These are phyloP conservation scores for Microascus cirrosus DNA, from an alignment of 2,329 filamentous ascomycete genomes.

Conservation along the genomic window DNA sequence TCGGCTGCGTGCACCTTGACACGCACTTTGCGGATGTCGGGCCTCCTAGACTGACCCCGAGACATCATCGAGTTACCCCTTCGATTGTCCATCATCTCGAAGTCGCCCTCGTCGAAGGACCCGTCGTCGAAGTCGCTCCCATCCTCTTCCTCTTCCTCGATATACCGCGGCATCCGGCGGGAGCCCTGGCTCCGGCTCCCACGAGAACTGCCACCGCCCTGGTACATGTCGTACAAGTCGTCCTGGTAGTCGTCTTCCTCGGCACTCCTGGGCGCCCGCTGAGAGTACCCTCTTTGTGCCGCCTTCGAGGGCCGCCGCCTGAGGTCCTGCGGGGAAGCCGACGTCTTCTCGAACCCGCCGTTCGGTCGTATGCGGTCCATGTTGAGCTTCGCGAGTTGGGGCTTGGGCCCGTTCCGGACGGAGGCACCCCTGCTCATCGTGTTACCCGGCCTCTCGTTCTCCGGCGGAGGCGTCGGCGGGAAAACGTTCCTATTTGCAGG, in stretches of 20 bases:
- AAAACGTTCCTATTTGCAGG: conserved; percentile 72
- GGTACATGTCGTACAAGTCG: conserved; percentile 58
- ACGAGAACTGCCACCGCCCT: conserved; percentile 26
- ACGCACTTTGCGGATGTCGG: conserved; percentile 66
- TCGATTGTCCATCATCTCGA: conserved; percentile 61
- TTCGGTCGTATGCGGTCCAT: conserved; percentile 44
- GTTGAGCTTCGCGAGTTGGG: conserved; percentile 50
- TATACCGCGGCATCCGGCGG: conserved; percentile 44
- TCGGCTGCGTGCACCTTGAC: conserved; percentile 83
- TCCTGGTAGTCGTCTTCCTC: conserved; percentile 56
- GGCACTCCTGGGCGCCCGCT: conserved; percentile 18
- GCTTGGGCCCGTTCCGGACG: conserved; percentile 50
- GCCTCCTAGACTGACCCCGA: conserved; percentile 45
- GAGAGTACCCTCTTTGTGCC: conserved; percentile 7
- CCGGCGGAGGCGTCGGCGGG: conserved; percentile 95
- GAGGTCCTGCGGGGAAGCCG: conserved; percentile 28
- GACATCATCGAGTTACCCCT: conserved; percentile 34
- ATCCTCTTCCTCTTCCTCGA: conserved; percentile 71
- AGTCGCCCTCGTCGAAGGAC: conserved; percentile 64
- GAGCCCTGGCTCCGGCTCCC: conserved; percentile 26
- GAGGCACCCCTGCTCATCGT: conserved; percentile 43
- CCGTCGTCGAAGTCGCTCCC: conserved; percentile 61
- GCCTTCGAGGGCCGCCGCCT: conserved; percentile 7
- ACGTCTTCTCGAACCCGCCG: conserved; percentile 43
- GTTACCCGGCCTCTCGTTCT: conserved; percentile 54